Evolutionary conservation across 768 basidiomycete genomes (phyloP).

Genomic region (Hygrocybe coccinea): DNA sequence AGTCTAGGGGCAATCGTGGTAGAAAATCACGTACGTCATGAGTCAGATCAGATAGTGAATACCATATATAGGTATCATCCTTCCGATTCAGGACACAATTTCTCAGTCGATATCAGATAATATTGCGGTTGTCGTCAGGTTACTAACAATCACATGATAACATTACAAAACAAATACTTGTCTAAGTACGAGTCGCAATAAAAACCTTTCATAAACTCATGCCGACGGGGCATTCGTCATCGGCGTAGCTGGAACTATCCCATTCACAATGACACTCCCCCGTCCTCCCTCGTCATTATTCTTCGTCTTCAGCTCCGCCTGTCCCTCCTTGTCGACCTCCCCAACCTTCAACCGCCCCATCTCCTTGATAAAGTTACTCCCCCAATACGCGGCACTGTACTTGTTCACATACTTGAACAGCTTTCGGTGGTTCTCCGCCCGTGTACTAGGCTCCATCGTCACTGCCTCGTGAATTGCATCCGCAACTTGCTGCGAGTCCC

Average conservation of each 20-base stretch:
- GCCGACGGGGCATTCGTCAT: not conserved
- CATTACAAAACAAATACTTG: too few species aligned
- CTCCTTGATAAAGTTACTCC: slow-evolving; percentile 82
- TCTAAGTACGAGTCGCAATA: too few species aligned
- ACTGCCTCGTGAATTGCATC: slow-evolving; percentile 96
- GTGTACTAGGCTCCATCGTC: slow-evolving; percentile 74
- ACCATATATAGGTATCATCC: too few species aligned
- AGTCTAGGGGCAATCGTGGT: too few species aligned
- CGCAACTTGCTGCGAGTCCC: slow-evolving; percentile 98
- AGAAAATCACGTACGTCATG: too few species aligned
- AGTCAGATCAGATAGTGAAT: too few species aligned
- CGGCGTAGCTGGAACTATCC: slow-evolving; percentile 27
- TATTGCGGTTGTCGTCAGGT: too few species aligned
- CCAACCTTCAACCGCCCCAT: slow-evolving; percentile 58
- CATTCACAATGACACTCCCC: slow-evolving; percentile 39
- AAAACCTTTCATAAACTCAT: not conserved
- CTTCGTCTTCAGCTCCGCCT: slow-evolving; percentile 32
- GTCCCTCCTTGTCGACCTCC: slow-evolving; percentile 34
- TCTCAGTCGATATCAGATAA: too few species aligned
- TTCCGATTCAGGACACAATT: too few species aligned
- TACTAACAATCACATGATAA: too few species aligned
- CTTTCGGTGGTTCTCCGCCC: slow-evolving; percentile 92
- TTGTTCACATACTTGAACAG: slow-evolving; percentile 96
- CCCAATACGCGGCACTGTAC: slow-evolving; percentile 92
- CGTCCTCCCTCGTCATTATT: slow-evolving; percentile 31